A percentile compares a stretch with the other conserved stretches of the same genome.
Conservation (phyloP, 306 rosid species). For the Lagenaria siceraria region DNA sequence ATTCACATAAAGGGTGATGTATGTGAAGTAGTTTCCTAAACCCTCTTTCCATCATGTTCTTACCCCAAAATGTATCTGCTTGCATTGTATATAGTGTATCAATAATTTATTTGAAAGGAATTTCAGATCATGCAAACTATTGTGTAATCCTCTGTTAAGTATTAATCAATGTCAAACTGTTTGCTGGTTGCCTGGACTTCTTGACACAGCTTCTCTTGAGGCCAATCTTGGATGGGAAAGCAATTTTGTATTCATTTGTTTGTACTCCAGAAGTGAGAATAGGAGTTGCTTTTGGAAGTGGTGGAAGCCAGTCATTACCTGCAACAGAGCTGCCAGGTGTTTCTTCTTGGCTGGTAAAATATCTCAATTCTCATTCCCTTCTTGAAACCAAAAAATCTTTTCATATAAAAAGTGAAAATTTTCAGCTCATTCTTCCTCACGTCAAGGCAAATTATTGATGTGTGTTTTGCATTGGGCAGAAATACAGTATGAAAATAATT, state of each 20-base stretch:
- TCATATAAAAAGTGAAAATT: not conserved
- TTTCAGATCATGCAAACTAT: not conserved
- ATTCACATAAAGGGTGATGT: constrained; percentile 96
- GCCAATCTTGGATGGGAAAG: constrained; percentile 79
- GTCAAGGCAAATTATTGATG: not conserved
- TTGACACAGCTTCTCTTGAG: constrained; percentile 55
- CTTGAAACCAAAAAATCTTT: not conserved
- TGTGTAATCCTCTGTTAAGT: not conserved
- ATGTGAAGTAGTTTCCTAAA: constrained; percentile 27
- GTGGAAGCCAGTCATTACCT: constrained; percentile 89
- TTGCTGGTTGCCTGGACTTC: constrained; percentile 15
- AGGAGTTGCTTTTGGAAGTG: constrained; percentile 96
- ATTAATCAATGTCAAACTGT: not conserved
- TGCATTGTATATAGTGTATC: not conserved
- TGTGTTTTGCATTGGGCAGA: not conserved
- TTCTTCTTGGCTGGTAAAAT: constrained; percentile 82
- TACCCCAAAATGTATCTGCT: not conserved
- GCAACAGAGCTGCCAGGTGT: constrained; percentile 93
- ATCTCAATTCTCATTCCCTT: not conserved
- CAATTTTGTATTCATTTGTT: constrained; percentile 66
- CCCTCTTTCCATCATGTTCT: not conserved
- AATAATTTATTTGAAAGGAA: not conserved
- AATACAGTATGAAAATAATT: not conserved
- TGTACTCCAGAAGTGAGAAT: constrained; percentile 82
- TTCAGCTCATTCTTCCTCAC: not conserved